phyloP scores from a whole-genome alignment of 306 rosid genomes.

The Trichosanthes truncata region DNA sequence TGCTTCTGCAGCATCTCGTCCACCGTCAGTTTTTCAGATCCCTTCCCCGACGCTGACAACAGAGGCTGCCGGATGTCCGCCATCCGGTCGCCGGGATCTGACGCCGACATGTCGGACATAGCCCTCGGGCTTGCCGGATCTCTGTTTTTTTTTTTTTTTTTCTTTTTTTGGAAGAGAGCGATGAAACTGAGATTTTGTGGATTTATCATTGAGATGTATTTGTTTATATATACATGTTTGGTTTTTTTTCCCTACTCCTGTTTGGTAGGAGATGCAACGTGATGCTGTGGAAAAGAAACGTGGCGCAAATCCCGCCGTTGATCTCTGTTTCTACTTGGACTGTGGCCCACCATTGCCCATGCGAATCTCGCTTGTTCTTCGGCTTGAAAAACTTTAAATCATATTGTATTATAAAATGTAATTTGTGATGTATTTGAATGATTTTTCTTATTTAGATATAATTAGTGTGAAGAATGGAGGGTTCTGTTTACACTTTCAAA shows the following conservation, averaged over 20 bases:
- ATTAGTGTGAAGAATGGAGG: too few relatives aligned
- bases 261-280: not conserved
- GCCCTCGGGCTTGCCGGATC: not conserved
- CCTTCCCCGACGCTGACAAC: not conserved
- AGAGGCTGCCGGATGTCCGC: not conserved
- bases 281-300: not conserved
- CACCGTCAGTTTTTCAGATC: conserved; percentile 34
- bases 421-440: not conserved
- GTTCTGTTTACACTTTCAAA: too few relatives aligned
- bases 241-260: not conserved
- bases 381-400: too few relatives aligned
- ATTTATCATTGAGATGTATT: not conserved
- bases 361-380: not conserved
- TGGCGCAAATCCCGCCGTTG: not conserved
- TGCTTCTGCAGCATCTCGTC: conserved; percentile 63
- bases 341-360: not conserved
- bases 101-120: not conserved
- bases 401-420: too few relatives aligned
- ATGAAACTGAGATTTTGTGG: not conserved
- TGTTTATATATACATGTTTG: not conserved
- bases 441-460: too few relatives aligned
- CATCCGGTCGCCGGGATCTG: not conserved
- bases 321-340: not conserved
- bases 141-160: not conserved
- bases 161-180: not conserved